These are phyloP conservation scores for Silene coronaria DNA, from an alignment of 179 eudicot species.

Conservation along the genomic window DNA sequence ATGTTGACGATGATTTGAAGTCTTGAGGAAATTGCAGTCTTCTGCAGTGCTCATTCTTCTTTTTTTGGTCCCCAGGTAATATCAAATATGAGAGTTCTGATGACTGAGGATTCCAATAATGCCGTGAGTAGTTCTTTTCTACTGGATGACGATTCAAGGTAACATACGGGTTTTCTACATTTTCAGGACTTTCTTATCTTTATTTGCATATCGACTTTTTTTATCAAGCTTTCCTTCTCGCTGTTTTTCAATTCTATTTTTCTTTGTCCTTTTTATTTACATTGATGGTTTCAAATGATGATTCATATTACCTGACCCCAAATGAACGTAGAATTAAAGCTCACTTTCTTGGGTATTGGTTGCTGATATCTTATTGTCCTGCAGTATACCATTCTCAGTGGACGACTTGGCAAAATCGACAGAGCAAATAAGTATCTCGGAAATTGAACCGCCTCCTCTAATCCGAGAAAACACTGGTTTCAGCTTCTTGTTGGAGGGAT, in stretches of 20 bases:
- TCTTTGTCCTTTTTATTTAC: no score
- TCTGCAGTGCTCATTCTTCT: neutral
- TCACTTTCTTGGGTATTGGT: neutral
- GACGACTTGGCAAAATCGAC: conserved; percentile 78
- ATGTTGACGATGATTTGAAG: neutral
- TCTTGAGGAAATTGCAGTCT: neutral
- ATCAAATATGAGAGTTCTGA: conserved; percentile 71
- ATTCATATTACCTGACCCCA: neutral
- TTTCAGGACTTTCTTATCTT: neutral
- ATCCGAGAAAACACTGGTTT: conserved; percentile 77
- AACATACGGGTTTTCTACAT: neutral
- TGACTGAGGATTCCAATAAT: conserved; percentile 89
- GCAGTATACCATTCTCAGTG: conserved; percentile 65
- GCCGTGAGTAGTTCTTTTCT: conserved; percentile 81
- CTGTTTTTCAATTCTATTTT: neutral
- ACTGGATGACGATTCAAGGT: conserved; percentile 91
- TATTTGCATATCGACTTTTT: neutral
- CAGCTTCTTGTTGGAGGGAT: conserved; percentile 51
- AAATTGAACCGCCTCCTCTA: conserved; percentile 75
- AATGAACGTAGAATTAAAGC: neutral
- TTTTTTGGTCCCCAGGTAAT: conserved; percentile 45
- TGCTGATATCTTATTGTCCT: conserved; percentile 9
- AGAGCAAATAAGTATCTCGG: conserved; percentile 53
- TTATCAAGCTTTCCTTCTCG: neutral
- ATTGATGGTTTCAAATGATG: no score